Percentiles rank a stretch among this genome's conserved stretches.
Evolutionary conservation across 495 filamentous ascomycete genomes (phyloP).

Genomic region (Hapsidospora chrysogenum): DNA sequence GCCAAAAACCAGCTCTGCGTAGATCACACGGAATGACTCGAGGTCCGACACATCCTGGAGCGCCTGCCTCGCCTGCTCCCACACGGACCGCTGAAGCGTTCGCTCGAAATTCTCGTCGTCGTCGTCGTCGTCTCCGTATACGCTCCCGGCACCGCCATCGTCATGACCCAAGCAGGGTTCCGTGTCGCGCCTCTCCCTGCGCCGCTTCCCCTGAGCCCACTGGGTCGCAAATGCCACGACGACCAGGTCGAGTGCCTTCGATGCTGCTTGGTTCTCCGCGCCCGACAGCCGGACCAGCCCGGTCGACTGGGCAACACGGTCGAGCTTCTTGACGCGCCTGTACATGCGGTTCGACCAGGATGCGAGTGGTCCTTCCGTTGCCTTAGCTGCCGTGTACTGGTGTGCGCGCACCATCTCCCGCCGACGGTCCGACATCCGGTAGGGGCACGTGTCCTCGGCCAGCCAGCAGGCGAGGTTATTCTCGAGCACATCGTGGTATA

Average conservation of each 20-base stretch:
- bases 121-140: no score
- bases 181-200: conserved; percentile 10
- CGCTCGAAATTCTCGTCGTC: conserved; percentile 13
- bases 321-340: conserved; percentile 22
- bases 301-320: conserved; percentile 14
- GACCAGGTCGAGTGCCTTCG: conserved; percentile 20
- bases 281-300: conserved; percentile 16
- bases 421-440: conserved; percentile 5
- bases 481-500: conserved; percentile 32
- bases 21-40: conserved; percentile 26
- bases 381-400: background rate
- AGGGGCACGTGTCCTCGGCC: conserved; percentile 28
- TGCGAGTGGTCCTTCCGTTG: conserved; percentile 24
- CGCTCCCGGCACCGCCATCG: no score
- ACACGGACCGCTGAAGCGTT: conserved; percentile 20
- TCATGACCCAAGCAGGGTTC: no score
- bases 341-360: conserved; percentile 29
- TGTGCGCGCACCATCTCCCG: background rate
- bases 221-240: conserved; percentile 32
- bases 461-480: conserved; percentile 31
- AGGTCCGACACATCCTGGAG: conserved; percentile 17
- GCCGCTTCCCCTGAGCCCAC: conserved; percentile 18
- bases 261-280: conserved; percentile 17
- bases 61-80: conserved; percentile 24
- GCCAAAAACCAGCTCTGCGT: conserved; percentile 30